A percentile compares a stretch with the other conserved stretches of the same genome.
Conservation (phyloP, 208 protist genomes). For the Trypanosoma brucei region DNA sequence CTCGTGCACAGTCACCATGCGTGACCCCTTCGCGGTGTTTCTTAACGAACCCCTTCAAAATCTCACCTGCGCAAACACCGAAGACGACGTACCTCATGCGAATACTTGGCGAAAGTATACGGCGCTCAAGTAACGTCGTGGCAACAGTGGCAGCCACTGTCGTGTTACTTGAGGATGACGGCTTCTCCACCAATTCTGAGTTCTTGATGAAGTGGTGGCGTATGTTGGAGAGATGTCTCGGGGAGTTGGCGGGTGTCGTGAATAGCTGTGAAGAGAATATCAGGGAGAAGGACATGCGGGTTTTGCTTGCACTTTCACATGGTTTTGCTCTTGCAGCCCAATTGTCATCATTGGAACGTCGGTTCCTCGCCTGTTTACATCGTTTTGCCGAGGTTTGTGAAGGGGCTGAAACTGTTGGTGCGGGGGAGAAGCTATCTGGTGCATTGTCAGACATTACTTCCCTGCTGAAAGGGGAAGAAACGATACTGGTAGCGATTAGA, state of each 20-base stretch:
- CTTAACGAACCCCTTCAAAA: no score
- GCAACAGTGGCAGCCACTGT: neutral
- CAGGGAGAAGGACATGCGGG: neutral
- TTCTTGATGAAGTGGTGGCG: conserved; percentile 10
- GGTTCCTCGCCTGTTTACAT: conserved; percentile 10
- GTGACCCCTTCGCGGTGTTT: no score
- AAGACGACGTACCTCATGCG: no score
- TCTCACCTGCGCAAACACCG: no score
- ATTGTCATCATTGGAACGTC: conserved; percentile 12
- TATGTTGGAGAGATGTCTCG: conserved; percentile 1
- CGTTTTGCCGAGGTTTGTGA: neutral
- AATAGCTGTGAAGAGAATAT: conserved; percentile 1
- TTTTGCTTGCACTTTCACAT: conserved; percentile 5
- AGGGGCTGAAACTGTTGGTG: neutral
- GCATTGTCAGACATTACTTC: neutral
- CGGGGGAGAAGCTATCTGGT: neutral
- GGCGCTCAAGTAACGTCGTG: neutral
- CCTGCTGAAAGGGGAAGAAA: neutral
- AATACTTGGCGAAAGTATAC: no score
- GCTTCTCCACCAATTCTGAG: neutral
- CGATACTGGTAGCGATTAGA: conserved; percentile 1
- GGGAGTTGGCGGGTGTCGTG: neutral
- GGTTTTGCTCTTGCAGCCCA: conserved; percentile 16
- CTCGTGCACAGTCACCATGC: no score
- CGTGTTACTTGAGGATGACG: neutral